Evolutionary conservation across 805 yeast genomes (phyloP).

Genomic region (Scheffersomyces amazonensis): DNA sequence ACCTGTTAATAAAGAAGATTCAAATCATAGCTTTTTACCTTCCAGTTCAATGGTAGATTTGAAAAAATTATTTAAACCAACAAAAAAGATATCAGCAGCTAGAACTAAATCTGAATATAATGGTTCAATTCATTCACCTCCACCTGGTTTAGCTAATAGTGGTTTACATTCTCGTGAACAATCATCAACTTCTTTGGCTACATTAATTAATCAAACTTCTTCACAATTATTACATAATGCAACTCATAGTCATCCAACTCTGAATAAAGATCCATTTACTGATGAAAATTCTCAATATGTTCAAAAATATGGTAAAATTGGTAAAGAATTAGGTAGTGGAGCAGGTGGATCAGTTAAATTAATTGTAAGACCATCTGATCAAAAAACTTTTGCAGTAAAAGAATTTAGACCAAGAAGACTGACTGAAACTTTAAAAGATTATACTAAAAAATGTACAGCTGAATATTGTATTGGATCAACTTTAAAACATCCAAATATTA

Average conservation of each 20-base stretch:
- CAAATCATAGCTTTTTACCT: conserved; percentile 30
- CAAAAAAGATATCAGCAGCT: conserved; percentile 26
- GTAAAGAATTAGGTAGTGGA: conserved; percentile 88
- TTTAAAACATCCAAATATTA: conserved; percentile 82
- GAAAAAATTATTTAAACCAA: conserved; percentile 69
- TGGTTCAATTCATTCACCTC: conserved; percentile 27
- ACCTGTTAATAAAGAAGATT: conserved; percentile 17
- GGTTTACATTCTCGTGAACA: conserved; percentile 25
- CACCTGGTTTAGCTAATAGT: conserved; percentile 12
- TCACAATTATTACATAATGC: conserved; percentile 35
- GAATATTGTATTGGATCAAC: conserved; percentile 95
- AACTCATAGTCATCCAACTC: conserved; percentile 32
- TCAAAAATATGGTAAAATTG: conserved; percentile 76
- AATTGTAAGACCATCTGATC: conserved; percentile 64
- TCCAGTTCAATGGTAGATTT: conserved; percentile 64
- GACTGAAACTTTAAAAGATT: conserved; percentile 77
- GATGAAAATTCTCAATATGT: conserved; percentile 55
- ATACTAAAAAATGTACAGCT: conserved; percentile 87
- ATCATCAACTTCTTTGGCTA: conserved; percentile 35
- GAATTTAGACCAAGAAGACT: conserved; percentile 79
- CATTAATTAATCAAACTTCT: conserved; percentile 34
- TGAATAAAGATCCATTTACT: conserved; percentile 38
- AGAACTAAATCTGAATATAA: conserved; percentile 15
- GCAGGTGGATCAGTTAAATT: conserved; percentile 91
- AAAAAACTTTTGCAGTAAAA: conserved; percentile 82